phyloP scores from a whole-genome alignment of 257 asterid species.

The Salvia rosmarinus region DNA sequence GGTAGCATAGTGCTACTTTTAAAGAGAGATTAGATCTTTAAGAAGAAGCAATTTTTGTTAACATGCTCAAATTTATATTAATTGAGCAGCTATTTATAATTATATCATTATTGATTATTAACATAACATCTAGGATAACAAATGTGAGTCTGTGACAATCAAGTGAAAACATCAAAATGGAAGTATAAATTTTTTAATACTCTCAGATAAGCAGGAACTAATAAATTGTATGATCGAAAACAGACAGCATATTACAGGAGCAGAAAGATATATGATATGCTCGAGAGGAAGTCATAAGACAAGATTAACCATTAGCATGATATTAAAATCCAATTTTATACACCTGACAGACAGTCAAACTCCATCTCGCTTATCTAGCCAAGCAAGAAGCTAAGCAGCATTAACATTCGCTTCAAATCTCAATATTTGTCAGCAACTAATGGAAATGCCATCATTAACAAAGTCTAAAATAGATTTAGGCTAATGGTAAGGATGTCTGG shows the following conservation, averaged over 20 bases:
- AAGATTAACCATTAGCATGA: background rate
- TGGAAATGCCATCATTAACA: background rate
- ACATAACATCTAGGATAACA: background rate
- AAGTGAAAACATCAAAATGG: background rate
- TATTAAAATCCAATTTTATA: background rate
- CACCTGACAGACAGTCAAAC: background rate
- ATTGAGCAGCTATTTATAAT: background rate
- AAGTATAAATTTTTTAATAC: background rate
- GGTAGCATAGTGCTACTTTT: background rate
- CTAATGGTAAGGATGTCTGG: background rate
- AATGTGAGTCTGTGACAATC: background rate
- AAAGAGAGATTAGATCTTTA: background rate
- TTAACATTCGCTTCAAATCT: conserved; percentile 6
- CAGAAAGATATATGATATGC: background rate
- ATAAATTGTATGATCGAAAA: background rate
- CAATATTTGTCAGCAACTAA: background rate
- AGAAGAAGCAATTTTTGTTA: background rate
- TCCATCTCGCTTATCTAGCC: background rate
- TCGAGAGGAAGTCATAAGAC: no score
- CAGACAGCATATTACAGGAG: background rate
- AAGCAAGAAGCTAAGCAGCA: background rate
- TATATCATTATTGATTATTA: background rate
- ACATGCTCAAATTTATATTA: background rate
- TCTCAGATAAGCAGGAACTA: background rate
- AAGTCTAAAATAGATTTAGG: background rate